Percentiles rank a stretch among this genome's conserved stretches.
These are phyloP conservation scores for Ophiorrhiza pumila DNA, from an alignment of 257 asterid genomes.

Conservation along the genomic window DNA sequence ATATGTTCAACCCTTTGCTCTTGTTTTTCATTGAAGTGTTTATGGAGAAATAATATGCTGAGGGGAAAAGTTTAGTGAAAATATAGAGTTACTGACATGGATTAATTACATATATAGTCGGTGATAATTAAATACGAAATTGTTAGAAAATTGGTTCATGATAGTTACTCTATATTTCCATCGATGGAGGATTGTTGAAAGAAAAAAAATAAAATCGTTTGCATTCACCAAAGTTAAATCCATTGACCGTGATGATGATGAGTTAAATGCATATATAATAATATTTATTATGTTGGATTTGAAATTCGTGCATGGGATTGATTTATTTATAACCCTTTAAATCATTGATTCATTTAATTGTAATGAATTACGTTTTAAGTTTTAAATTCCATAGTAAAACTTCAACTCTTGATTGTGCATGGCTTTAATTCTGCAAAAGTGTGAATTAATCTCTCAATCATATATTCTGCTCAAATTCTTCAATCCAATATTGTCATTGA, in stretches of 20 bases:
- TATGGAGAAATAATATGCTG: too few relatives aligned
- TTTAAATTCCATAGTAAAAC: not conserved
- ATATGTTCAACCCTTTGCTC: too few relatives aligned
- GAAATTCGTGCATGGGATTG: not conserved
- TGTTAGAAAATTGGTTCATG: too few relatives aligned
- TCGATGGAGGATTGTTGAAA: too few relatives aligned
- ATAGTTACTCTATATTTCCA: too few relatives aligned
- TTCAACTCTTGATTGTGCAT: not conserved
- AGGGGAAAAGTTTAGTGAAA: too few relatives aligned
- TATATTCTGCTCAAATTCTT: constrained; percentile 6
- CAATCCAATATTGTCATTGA: not conserved
- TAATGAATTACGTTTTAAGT: not conserved
- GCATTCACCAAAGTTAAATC: not conserved
- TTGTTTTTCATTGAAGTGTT: too few relatives aligned
- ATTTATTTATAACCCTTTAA: not conserved
- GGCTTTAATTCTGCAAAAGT: not conserved
- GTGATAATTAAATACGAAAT: too few relatives aligned
- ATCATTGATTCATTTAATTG: constrained; percentile 4
- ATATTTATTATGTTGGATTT: not conserved
- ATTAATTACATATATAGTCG: too few relatives aligned
- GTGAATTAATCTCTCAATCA: too few relatives aligned
- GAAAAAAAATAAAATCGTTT: not conserved
- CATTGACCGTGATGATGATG: not conserved
- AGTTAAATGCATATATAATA: not conserved
- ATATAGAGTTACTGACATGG: too few relatives aligned